Evolutionary conservation across 139 green algal species (phyloP), one percentile per base, ranked within the genome.

Genomic region (Mesotaenium endlicherianum): DNA sequence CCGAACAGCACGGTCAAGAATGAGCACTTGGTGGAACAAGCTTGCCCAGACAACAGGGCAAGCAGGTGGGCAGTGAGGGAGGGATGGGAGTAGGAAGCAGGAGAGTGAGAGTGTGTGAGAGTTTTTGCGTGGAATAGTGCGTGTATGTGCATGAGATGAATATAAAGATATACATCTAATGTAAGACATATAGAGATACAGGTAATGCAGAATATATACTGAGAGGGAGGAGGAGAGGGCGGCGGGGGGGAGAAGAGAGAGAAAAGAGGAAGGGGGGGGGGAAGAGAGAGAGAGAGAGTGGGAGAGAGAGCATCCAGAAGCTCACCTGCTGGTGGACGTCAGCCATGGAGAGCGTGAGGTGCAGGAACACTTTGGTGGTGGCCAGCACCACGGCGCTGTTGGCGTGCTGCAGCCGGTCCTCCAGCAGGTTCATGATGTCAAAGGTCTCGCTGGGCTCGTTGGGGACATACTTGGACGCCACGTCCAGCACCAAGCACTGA

Each of bases 351-450:
- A 97, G 88, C 0, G 96, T 99, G 86, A 95, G 88, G 85, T 95
- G 92, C 55, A 99, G 91, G 87, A 98, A 98, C 11, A 97, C 88
- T 87, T 96, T 95, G 57, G 93, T 90, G 3, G 95, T 93, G 39
- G 92, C 94, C 81, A 99, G 88, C 40, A 97, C 94, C 8, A 99
- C 92, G 0, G 95, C 96, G 42, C 86, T 94, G 90, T 98, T 99
- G 83, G 91, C 84, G 70, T 93, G 89, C 34, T 88, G 86, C 82
- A 99, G 89, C 14, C 95, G 90, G 91, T 98, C 96, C 87, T 99
- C 96, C 45, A 98, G 90, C 30, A 82, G 31, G 85, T 98, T 97
- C 84, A 99, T 93, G 72, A 98, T 90, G 87, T 98, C 95, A 86
- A 95, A 98, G 55, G 95, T 92, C 87, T 98, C 95, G 11, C 91